phyloP scores from a whole-genome alignment of 108 stramenopile genomes.

The Nannochloropsis gaditana region DNA sequence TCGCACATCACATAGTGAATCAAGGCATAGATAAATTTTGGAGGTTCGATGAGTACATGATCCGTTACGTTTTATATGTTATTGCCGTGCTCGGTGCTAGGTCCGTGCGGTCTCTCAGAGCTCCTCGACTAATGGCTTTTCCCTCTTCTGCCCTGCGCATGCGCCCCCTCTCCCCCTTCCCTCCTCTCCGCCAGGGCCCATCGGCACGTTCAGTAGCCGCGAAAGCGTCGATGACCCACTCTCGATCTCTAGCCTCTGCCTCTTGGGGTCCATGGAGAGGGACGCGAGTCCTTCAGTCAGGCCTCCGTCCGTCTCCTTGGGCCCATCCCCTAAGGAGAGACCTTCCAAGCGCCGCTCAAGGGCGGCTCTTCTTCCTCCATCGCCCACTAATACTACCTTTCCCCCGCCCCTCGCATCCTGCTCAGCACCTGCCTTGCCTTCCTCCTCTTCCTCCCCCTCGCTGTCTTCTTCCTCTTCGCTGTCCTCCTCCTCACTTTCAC shows the following conservation, averaged over 20 bases:
- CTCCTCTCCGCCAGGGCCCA: not conserved
- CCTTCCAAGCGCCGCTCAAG: too few species aligned
- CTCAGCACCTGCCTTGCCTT: not conserved
- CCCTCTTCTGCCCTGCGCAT: not conserved
- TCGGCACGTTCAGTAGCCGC: not conserved
- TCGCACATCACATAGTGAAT: too few species aligned
- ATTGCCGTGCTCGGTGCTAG: too few species aligned
- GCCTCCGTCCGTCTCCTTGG: not conserved
- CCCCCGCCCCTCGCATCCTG: not conserved
- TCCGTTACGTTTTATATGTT: too few species aligned
- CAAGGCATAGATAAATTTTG: too few species aligned
- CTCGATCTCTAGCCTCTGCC: not conserved
- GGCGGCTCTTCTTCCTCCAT: too few species aligned
- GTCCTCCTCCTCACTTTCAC: not conserved
- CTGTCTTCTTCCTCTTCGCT: conserved; percentile 20
- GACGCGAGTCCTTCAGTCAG: not conserved
- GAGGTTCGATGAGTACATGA: too few species aligned
- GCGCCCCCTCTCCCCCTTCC: not conserved
- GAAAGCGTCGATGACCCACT: not conserved
- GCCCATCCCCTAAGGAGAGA: too few species aligned
- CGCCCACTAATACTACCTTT: not conserved
- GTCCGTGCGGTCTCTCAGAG: not conserved
- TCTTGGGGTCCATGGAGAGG: not conserved
- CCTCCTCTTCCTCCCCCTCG: not conserved
- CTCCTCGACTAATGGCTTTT: conserved; percentile 3